phyloP scores from a whole-genome alignment of 2,329 filamentous ascomycete genomes.

The Cercospora sp. region DNA sequence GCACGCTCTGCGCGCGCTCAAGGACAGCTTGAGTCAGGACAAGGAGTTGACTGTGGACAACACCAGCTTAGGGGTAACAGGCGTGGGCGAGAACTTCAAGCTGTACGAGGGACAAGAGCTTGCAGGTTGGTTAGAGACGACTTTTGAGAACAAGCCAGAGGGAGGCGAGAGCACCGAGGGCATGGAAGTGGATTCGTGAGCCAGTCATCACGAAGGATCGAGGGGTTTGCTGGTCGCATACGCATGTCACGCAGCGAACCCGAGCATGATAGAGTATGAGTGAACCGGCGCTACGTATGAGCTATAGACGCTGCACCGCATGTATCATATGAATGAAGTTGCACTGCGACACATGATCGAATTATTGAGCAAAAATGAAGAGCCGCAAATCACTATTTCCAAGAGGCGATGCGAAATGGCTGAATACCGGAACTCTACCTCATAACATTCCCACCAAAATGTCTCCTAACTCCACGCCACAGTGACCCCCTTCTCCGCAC shows the following conservation, averaged over 20 bases:
- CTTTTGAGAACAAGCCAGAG: conserved; percentile 49
- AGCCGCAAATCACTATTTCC: background rate
- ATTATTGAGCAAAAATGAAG: background rate
- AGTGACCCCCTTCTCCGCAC: conserved; percentile 39
- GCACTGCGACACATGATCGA: background rate
- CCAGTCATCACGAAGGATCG: background rate
- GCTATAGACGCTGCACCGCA: conserved; percentile 7
- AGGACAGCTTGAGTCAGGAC: conserved; percentile 94
- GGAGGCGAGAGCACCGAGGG: conserved; percentile 29
- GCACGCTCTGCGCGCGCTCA: conserved; percentile 87
- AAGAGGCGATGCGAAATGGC: background rate
- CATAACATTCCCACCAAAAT: background rate
- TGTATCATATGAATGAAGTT: conserved; percentile 10
- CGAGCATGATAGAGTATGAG: conserved; percentile 4
- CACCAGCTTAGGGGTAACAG: conserved; percentile 86
- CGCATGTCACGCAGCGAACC: background rate
- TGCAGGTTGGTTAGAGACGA: conserved; percentile 78
- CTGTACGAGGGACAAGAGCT: conserved; percentile 88
- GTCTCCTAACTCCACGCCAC: conserved; percentile 28
- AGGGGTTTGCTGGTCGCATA: background rate
- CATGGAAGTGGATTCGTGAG: conserved; percentile 38
- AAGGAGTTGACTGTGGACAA: conserved; percentile 98
- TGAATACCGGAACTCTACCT: background rate
- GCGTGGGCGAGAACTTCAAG: conserved; percentile 85
- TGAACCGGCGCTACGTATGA: background rate